Percentiles rank a stretch among this genome's conserved stretches.
These are phyloP conservation scores for Trichoderma polysporum DNA, from an alignment of 2,329 filamentous ascomycete genomes.

Conservation along the genomic window DNA sequence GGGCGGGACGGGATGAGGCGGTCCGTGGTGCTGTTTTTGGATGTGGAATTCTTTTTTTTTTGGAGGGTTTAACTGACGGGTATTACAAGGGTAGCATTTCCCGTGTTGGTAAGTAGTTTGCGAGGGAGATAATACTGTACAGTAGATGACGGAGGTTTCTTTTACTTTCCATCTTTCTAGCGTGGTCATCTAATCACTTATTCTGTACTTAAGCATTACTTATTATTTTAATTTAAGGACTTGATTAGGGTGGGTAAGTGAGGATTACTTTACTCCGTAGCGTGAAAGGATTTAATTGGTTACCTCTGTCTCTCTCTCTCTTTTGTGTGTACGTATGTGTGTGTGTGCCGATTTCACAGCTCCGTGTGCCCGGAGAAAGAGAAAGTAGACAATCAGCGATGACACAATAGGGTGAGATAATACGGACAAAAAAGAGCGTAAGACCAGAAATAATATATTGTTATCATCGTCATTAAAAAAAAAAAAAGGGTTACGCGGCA, in stretches of 20 bases:
- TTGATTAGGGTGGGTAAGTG: neutral
- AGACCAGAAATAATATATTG: neutral
- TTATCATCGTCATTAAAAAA: neutral
- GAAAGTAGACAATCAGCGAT: neutral
- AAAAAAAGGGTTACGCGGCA: neutral
- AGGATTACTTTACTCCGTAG: neutral
- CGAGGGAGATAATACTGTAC: no score
- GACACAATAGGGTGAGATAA: neutral
- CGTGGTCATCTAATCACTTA: no score
- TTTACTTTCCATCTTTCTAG: no score
- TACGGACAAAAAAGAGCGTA: neutral
- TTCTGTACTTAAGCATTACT: no score
- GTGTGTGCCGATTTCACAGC: neutral
- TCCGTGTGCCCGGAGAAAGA: neutral
- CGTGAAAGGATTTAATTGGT: conserved; percentile 5
- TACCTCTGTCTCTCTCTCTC: neutral
- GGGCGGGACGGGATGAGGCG: conserved; percentile 14
- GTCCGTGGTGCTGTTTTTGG: neutral
- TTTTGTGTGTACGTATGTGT: neutral
- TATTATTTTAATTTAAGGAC: neutral
- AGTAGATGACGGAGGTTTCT: neutral
- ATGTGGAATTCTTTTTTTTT: neutral
- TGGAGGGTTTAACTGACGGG: neutral
- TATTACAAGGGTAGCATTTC: no score
- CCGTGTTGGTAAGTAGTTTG: no score